Percentiles rank a stretch among this genome's conserved stretches.
Conservation (phyloP, 2,329 filamentous ascomycete genomes). For the Truncatella angustata region DNA sequence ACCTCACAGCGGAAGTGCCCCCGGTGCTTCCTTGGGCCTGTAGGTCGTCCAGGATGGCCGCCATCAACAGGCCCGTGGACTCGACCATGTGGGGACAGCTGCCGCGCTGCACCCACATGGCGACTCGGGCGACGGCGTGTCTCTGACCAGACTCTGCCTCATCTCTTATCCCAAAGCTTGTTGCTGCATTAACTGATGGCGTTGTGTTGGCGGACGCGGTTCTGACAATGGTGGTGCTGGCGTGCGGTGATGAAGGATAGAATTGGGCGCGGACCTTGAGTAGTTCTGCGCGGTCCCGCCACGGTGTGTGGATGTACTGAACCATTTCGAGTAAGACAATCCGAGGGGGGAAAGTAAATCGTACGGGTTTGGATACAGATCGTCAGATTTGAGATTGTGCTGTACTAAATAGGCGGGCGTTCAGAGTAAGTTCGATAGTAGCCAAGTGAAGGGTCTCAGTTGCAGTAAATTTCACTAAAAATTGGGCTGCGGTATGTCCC, state of each 20-base stretch:
- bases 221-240: slow-evolving; percentile 3
- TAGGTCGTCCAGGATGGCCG: slow-evolving; percentile 66
- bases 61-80: slow-evolving; percentile 70
- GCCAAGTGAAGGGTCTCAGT: too few species aligned
- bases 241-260: slow-evolving; percentile 41
- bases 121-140: slow-evolving; percentile 56
- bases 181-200: too few species aligned
- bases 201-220: too few species aligned
- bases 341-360: too few species aligned
- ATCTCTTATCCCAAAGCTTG: not conserved
- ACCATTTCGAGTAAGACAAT: slow-evolving; percentile 62
- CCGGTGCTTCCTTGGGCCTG: slow-evolving; percentile 26
- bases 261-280: slow-evolving; percentile 64
- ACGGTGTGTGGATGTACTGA: slow-evolving; percentile 71
- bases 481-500: slow-evolving; percentile 1
- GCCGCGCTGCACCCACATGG: slow-evolving; percentile 70
- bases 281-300: slow-evolving; percentile 66
- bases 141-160: slow-evolving; percentile 22
- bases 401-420: not conserved
- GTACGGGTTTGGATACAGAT: too few species aligned
- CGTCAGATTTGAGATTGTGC: too few species aligned
- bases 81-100: slow-evolving; percentile 78
- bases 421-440: too few species aligned
- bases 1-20: slow-evolving; percentile 59
- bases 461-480: not conserved